Base-by-base conservation (phyloP, 169 alveolate species). In the Plasmodium gallinaceum region DNA sequence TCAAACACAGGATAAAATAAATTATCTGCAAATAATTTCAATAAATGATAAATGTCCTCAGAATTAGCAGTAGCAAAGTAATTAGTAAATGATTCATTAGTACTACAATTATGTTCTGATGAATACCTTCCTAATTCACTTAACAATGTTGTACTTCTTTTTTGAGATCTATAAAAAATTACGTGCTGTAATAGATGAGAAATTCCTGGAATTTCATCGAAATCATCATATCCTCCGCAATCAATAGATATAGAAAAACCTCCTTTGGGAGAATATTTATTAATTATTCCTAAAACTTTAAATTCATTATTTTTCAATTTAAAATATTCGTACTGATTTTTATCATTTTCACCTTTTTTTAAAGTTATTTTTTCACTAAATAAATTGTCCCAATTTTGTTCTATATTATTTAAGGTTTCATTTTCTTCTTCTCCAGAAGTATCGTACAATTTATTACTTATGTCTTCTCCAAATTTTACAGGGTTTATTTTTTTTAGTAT, bases 181-280 rank as follows among this genome's bases (percentile, higher is more conserved):
- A 65, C 46, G 54, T 61, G 91, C 46, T 60, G 71, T 60, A 83
- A 66, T 66, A 83, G 39, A 72, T 83, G 66, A 54, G 91, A 83
- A 83, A 83, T 68, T 52, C 91, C 91, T 68, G 91, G 91, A 42
- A 68, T 71, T 51, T 66, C 91, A 51, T 69, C 52, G 45, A 83
- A 83, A 68, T 83, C 91, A 72, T 83, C 72, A 83, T 83, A 83
- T 60, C 91, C 85, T 43, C 91, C 91, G 14, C 91, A 83, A 51
- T 83, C 62, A 57, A 83, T 73, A 14, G 91, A 83, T 68, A 83
- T 83, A 18, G 91, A 83, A 61, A 83, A 83, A 5, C 91, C 85
- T 51, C 91, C 85, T 51, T 72, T 83, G 18, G 85, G 58, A 26
- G 91, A 83, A 83, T 83, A 68, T 66, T 83, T 68, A 69, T 83